phyloP scores from a whole-genome alignment of 345 rosid genomes.

The Raphanus raphanistrum region DNA sequence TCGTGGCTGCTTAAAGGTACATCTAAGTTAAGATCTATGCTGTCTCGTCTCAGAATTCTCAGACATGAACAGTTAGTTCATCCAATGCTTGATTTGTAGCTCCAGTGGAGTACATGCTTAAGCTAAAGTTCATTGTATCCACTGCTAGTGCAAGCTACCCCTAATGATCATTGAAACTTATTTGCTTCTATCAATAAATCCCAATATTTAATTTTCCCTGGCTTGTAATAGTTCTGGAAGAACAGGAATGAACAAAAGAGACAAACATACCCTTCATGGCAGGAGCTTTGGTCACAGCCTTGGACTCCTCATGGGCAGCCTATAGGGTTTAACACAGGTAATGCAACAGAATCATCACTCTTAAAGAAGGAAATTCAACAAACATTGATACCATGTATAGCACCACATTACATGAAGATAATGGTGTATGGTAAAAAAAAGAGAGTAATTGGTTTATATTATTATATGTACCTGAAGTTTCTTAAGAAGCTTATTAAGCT shows the following conservation, averaged over 20 bases:
- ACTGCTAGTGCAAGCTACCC: constrained; percentile 4
- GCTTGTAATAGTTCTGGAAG: background rate
- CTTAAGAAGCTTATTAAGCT: constrained; percentile 72
- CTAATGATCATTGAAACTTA: background rate
- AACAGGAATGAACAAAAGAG: background rate
- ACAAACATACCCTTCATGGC: constrained; percentile 74
- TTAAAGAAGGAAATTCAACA: background rate
- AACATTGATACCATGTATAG: background rate
- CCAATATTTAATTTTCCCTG: background rate
- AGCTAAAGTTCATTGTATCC: constrained; percentile 10
- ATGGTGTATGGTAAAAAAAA: background rate
- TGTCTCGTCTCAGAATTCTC: background rate
- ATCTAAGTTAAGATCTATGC: background rate
- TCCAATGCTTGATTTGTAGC: background rate
- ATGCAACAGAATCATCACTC: background rate
- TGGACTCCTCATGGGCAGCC: constrained; percentile 96
- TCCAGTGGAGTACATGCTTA: background rate
- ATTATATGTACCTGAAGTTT: constrained; percentile 41
- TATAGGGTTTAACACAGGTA: constrained; percentile 19
- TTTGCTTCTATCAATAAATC: background rate
- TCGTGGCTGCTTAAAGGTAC: background rate
- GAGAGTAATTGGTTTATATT: background rate
- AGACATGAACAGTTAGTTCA: background rate
- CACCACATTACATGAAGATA: background rate
- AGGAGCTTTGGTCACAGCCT: constrained; percentile 88